Conservation (phyloP, 169 alveolate species). For the Plasmodium cynomolgi region DNA sequence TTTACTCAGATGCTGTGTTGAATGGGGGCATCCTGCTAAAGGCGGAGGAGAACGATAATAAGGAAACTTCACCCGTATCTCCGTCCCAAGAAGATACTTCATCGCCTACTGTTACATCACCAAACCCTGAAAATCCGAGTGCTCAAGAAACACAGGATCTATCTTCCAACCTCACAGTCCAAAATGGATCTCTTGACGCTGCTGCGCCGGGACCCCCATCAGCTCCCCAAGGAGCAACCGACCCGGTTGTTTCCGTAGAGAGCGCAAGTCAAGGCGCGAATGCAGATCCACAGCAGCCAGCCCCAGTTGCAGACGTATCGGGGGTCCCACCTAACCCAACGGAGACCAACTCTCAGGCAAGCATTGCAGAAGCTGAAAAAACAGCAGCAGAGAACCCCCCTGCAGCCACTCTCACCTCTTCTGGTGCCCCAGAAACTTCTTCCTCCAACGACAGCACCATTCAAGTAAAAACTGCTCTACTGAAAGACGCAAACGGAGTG, state of each 20-base stretch:
- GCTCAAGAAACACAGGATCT: no score
- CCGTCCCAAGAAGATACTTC: no score
- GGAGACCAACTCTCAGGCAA: neutral
- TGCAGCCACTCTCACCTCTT: neutral
- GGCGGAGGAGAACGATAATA: neutral
- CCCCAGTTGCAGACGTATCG: neutral
- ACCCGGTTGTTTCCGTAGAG: neutral
- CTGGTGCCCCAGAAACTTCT: neutral
- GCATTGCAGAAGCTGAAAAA: neutral
- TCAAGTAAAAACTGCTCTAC: neutral
- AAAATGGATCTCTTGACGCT: no score
- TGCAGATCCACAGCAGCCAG: neutral
- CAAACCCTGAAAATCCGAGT: no score
- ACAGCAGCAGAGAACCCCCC: no score
- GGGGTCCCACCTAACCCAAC: neutral
- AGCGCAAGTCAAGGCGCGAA: neutral
- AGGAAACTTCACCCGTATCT: neutral
- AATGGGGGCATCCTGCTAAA: neutral
- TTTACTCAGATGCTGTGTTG: neutral
- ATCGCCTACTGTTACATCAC: no score
- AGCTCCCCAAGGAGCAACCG: neutral
- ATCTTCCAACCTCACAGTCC: no score
- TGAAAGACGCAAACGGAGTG: neutral
- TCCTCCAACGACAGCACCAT: neutral
- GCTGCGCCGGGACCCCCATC: neutral